A percentile compares a stretch with the other conserved stretches of the same genome.
Conservation (phyloP, 768 basidiomycete species). For the Mycena rosella region DNA sequence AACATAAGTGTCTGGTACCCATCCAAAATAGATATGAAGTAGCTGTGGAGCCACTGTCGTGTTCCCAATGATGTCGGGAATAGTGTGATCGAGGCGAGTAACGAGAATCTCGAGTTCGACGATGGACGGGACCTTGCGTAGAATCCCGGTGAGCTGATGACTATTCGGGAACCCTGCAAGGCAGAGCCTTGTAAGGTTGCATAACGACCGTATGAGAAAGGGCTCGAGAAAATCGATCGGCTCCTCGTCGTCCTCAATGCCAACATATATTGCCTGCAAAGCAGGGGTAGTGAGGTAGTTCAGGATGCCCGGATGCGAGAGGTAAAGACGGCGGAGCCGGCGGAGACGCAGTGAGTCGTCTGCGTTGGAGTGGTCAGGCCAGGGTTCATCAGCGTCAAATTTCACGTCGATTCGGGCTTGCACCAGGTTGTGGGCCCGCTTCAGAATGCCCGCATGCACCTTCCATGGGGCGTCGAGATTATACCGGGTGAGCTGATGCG, state of each 20-base stretch:
- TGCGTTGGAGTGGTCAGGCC: background rate
- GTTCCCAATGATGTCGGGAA: background rate
- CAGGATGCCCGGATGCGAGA: background rate
- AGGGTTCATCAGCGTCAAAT: background rate
- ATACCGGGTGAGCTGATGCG: conserved; percentile 5
- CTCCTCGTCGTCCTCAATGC: background rate
- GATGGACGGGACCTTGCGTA: background rate
- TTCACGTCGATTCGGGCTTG: background rate
- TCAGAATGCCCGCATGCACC: background rate
- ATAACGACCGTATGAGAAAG: background rate
- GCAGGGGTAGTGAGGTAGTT: background rate
- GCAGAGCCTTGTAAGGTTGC: background rate
- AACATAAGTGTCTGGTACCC: background rate
- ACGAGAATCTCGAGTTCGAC: background rate
- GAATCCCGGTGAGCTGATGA: background rate
- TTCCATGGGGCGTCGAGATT: background rate
- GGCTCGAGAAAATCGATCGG: background rate
- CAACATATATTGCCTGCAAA: background rate
- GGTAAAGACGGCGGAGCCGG: background rate
- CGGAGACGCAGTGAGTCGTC: background rate
- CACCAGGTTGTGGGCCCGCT: background rate
- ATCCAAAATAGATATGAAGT: background rate
- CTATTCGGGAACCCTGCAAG: background rate
- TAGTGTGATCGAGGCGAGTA: background rate
- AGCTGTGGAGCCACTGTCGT: background rate